Percentiles rank a stretch among this genome's conserved stretches.
Evolutionary conservation across 345 rosid genomes (phyloP).

Genomic region (Syzygium aqueum): DNA sequence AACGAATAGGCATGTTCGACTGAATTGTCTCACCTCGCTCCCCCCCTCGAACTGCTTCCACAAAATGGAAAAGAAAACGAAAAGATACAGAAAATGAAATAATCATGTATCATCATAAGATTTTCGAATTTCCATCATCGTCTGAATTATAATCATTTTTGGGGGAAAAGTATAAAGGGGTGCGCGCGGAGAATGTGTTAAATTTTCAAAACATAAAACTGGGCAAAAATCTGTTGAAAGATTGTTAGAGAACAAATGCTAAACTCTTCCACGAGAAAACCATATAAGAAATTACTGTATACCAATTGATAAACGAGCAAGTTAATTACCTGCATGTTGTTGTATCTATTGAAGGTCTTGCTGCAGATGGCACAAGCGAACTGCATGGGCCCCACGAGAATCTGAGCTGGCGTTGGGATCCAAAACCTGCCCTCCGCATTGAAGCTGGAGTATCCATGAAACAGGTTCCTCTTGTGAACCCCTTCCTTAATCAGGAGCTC

Average conservation of each 20-base stretch:
- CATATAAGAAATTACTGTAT: background rate
- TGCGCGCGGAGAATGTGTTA: background rate
- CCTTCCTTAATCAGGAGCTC: constrained; percentile 3
- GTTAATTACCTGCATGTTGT: constrained; percentile 74
- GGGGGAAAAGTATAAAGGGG: background rate
- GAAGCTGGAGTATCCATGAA: background rate
- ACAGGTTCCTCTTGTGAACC: background rate
- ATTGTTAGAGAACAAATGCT: background rate
- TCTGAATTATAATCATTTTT: background rate
- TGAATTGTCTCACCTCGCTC: background rate
- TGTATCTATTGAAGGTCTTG: constrained; percentile 86
- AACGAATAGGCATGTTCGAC: background rate
- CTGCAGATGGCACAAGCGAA: constrained; percentile 64
- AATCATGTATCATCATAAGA: background rate
- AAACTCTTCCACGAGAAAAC: background rate
- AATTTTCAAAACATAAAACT: background rate
- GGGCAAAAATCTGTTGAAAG: background rate
- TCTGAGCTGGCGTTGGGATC: constrained; percentile 82
- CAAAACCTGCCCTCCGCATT: constrained; percentile 53
- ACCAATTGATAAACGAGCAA: background rate
- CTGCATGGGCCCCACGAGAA: constrained; percentile 79
- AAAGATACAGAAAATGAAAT: background rate
- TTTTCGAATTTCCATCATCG: background rate
- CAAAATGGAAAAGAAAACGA: background rate
- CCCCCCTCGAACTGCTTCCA: background rate